Evolutionary conservation across 2,329 filamentous ascomycete species (phyloP).

Genomic region (Chrysosporium queenslandicum): DNA sequence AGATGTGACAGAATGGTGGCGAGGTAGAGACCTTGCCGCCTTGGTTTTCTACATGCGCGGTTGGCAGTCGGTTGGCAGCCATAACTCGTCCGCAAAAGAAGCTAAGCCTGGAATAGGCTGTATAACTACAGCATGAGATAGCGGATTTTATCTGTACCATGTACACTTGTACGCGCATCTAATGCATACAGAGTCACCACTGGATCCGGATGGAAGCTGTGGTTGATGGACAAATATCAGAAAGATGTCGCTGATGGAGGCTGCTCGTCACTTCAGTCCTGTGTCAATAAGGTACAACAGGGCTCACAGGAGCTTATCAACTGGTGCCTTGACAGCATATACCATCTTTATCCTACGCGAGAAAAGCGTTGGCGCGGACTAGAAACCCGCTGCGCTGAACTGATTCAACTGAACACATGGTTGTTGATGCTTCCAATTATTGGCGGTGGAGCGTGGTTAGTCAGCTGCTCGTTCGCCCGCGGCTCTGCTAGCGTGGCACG

Average conservation of each 20-base stretch:
- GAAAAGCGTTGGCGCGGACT: background rate
- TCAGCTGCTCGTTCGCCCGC: too few relatives aligned
- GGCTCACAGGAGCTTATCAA: too few relatives aligned
- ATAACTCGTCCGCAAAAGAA: background rate
- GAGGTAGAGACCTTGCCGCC: background rate
- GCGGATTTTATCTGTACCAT: background rate
- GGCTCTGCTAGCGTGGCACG: too few relatives aligned
- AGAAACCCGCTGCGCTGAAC: background rate
- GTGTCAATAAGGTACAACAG: too few relatives aligned
- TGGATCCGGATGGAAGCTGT: too few relatives aligned
- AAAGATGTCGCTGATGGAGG: background rate
- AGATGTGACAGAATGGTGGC: background rate
- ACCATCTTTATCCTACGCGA: background rate
- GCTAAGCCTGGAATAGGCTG: background rate
- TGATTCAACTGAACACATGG: background rate
- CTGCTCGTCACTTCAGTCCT: too few relatives aligned
- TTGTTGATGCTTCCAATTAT: background rate
- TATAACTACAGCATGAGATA: background rate
- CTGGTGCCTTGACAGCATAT: background rate
- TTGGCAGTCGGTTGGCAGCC: background rate
- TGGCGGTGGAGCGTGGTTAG: too few relatives aligned
- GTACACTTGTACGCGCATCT: too few relatives aligned
- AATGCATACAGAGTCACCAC: too few relatives aligned
- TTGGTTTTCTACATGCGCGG: background rate
- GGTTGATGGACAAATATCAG: too few relatives aligned